These are phyloP conservation scores for Mikania micrantha DNA, from an alignment of 129 eudicot genomes.

Conservation along the genomic window DNA sequence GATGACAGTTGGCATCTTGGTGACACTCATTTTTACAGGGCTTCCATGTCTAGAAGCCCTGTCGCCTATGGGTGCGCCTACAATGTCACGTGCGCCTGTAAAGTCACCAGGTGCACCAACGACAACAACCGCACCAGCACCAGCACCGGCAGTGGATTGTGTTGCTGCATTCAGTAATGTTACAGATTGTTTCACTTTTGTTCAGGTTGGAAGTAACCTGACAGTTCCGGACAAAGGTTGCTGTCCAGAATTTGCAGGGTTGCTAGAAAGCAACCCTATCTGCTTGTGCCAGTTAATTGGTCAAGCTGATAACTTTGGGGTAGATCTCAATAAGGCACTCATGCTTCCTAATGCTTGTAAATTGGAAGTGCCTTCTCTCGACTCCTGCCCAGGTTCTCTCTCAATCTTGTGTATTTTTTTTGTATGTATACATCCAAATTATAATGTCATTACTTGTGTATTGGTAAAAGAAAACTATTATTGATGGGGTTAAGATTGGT, in stretches of 20 bases:
- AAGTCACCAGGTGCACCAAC: slow-evolving; percentile 8
- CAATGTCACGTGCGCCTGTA: slow-evolving; percentile 19
- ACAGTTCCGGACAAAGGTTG: slow-evolving; percentile 31
- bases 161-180: slow-evolving; percentile 11
- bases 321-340: slow-evolving; percentile 31
- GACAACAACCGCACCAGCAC: slow-evolving; percentile 12
- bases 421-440: background rate
- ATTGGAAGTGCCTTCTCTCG: slow-evolving; percentile 17
- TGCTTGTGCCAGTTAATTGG: slow-evolving; percentile 37
- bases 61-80: slow-evolving; percentile 24
- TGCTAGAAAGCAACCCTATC: slow-evolving; percentile 32
- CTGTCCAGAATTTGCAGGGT: slow-evolving; percentile 40
- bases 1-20: slow-evolving; percentile 18
- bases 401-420: background rate
- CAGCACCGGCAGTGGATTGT: slow-evolving; percentile 18
- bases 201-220: slow-evolving; percentile 27
- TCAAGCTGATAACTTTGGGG: background rate
- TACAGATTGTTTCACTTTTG: slow-evolving; percentile 35
- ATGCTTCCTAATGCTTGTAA: slow-evolving; percentile 39
- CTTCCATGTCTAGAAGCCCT: slow-evolving; percentile 22
- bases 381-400: slow-evolving; percentile 33
- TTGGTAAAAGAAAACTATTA: background rate
- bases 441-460: background rate
- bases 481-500: background rate
- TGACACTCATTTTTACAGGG: slow-evolving; percentile 4